phyloP scores from a whole-genome alignment of 805 yeast genomes.

The Ogataea populi-albae region DNA sequence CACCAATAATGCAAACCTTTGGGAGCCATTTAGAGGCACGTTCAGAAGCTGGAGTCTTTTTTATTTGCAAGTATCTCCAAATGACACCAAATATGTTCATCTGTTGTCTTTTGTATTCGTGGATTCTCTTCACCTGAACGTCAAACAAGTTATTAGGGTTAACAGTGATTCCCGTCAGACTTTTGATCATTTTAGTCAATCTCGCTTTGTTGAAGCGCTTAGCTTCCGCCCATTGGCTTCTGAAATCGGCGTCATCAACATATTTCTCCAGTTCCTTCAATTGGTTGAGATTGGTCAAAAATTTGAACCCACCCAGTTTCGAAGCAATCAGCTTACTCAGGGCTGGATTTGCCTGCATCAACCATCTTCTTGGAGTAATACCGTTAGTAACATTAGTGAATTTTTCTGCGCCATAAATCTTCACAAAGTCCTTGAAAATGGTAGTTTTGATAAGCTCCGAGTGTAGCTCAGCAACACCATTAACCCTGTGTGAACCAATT shows the following conservation, averaged over 20 bases:
- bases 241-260: conserved; percentile 68
- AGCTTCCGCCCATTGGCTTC: conserved; percentile 64
- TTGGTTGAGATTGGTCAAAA: conserved; percentile 61
- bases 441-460: conserved; percentile 88
- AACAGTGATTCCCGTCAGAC: conserved; percentile 57
- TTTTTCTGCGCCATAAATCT: conserved; percentile 74
- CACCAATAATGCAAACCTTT: conserved; percentile 83
- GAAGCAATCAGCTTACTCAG: conserved; percentile 71
- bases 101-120: conserved; percentile 95
- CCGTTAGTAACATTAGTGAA: conserved; percentile 94
- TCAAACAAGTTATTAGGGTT: conserved; percentile 79
- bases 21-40: conserved; percentile 60
- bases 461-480: conserved; percentile 95
- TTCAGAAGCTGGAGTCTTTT: conserved; percentile 61
- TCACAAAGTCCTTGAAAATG: conserved; percentile 86
- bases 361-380: conserved; percentile 95
- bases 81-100: conserved; percentile 87
- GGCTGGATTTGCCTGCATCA: conserved; percentile 86
- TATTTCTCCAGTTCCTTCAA: conserved; percentile 65
- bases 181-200: conserved; percentile 65
- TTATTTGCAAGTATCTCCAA: conserved; percentile 74
- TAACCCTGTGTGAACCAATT: conserved; percentile 88
- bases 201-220: conserved; percentile 67
- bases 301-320: conserved; percentile 67
- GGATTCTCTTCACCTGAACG: conserved; percentile 91